Evolutionary conservation across 352 stramenopile genomes (phyloP).

Genomic region (Pythium scleroteichum): DNA sequence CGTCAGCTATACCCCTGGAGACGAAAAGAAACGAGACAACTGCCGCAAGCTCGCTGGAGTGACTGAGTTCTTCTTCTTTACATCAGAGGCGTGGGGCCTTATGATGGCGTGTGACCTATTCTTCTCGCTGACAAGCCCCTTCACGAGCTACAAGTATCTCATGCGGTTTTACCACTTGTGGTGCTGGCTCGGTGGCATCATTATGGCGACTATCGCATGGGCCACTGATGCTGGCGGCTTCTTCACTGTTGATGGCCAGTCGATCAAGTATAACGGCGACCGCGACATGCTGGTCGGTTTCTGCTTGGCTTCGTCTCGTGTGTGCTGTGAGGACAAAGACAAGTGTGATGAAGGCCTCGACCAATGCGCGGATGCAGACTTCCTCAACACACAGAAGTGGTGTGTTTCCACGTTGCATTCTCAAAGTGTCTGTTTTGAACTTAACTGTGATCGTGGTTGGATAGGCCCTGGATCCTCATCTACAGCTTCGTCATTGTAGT

Average conservation of each 20-base stretch:
- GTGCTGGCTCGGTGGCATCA: constrained; percentile 81
- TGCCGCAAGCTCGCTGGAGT: constrained; percentile 77
- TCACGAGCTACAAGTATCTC: constrained; percentile 89
- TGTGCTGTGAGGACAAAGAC: constrained; percentile 62
- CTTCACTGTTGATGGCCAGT: constrained; percentile 83
- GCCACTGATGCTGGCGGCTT: constrained; percentile 70
- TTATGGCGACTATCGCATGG: constrained; percentile 80
- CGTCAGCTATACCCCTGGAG: constrained; percentile 71
- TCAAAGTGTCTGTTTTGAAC: not conserved
- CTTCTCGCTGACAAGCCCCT: constrained; percentile 86
- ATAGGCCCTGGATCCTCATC: constrained; percentile 85
- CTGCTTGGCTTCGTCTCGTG: constrained; percentile 79
- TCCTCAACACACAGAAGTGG: constrained; percentile 81
- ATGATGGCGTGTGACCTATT: constrained; percentile 89
- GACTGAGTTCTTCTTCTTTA: constrained; percentile 91
- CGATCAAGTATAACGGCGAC: constrained; percentile 73
- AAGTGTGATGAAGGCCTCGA: constrained; percentile 41
- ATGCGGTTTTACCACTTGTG: constrained; percentile 90
- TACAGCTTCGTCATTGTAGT: constrained; percentile 86
- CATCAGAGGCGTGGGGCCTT: constrained; percentile 82
- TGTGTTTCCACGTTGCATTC: constrained; percentile 12
- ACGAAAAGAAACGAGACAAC: constrained; percentile 41
- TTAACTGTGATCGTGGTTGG: constrained; percentile 4
- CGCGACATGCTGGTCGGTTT: constrained; percentile 76
- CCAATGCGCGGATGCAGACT: constrained; percentile 57